Evolutionary conservation across 2,329 filamentous ascomycete species (phyloP).

Genomic region (Colletotrichum sp.): DNA sequence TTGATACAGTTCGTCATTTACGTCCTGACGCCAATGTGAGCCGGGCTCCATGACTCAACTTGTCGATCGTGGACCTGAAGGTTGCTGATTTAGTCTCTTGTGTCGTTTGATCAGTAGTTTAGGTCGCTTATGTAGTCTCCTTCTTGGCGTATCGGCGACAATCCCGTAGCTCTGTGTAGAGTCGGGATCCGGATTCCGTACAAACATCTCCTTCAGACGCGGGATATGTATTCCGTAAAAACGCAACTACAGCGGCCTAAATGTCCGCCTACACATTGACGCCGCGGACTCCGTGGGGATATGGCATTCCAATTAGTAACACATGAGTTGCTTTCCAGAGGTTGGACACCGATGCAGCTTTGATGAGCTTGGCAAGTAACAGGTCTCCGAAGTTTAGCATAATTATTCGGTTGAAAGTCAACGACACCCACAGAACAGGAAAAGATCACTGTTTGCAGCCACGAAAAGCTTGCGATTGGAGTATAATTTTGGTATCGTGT

Average conservation of each 20-base stretch:
- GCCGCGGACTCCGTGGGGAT: background rate
- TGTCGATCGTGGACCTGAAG: background rate
- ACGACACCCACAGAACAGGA: no score
- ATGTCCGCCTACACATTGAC: background rate
- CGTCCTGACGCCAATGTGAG: background rate
- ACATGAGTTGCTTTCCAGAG: background rate
- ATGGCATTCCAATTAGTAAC: background rate
- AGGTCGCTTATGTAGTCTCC: rapidly evolving
- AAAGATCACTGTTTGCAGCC: no score
- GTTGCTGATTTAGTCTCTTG: background rate
- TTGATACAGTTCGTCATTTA: background rate
- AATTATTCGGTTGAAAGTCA: no score
- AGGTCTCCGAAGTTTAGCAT: background rate
- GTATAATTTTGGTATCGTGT: background rate
- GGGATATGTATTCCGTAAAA: background rate
- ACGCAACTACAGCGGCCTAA: background rate
- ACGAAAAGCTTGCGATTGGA: no score
- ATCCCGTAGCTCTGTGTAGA: background rate
- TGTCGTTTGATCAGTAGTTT: background rate
- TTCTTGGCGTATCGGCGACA: background rate
- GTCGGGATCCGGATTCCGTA: background rate
- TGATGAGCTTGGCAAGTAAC: rapidly evolving
- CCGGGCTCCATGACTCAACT: background rate
- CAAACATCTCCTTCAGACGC: background rate
- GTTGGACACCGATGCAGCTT: background rate